These are phyloP conservation scores for Debaryomyces subglobosus DNA, from an alignment of 1,139 yeast genomes.

Conservation along the genomic window DNA sequence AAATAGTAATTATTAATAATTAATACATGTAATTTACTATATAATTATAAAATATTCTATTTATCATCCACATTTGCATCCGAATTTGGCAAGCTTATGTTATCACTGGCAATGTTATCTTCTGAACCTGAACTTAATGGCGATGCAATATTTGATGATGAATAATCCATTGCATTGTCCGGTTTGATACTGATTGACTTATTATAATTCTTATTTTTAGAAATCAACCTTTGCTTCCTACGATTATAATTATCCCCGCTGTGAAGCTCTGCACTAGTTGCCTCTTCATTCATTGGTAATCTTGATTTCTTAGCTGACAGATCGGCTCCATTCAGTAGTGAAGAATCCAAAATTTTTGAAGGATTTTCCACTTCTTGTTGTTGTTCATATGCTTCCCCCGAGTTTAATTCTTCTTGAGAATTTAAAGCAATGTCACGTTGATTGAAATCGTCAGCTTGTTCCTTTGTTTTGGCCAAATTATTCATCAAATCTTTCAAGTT, in stretches of 20 bases:
- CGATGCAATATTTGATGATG: slow-evolving; percentile 10
- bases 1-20: neutral
- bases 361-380: neutral
- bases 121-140: slow-evolving; percentile 13
- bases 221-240: slow-evolving; percentile 39
- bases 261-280: slow-evolving; percentile 13
- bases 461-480: slow-evolving; percentile 16
- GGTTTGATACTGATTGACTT: slow-evolving; percentile 25
- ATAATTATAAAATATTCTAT: neutral
- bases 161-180: slow-evolving; percentile 5
- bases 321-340: neutral
- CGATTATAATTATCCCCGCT: slow-evolving; percentile 26
- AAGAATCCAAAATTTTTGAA: neutral
- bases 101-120: slow-evolving; percentile 12
- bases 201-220: slow-evolving; percentile 29
- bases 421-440: slow-evolving; percentile 21
- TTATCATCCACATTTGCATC: slow-evolving; percentile 3
- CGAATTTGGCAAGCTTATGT: slow-evolving; percentile 6
- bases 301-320: slow-evolving; percentile 22
- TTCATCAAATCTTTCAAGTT: slow-evolving; percentile 17
- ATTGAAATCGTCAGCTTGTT: slow-evolving; percentile 19
- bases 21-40: neutral
- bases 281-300: slow-evolving; percentile 20
- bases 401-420: slow-evolving; percentile 20
- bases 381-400: slow-evolving; percentile 3